Conservation (phyloP, 2,329 filamentous ascomycete species). For the Penicillium sp. region DNA sequence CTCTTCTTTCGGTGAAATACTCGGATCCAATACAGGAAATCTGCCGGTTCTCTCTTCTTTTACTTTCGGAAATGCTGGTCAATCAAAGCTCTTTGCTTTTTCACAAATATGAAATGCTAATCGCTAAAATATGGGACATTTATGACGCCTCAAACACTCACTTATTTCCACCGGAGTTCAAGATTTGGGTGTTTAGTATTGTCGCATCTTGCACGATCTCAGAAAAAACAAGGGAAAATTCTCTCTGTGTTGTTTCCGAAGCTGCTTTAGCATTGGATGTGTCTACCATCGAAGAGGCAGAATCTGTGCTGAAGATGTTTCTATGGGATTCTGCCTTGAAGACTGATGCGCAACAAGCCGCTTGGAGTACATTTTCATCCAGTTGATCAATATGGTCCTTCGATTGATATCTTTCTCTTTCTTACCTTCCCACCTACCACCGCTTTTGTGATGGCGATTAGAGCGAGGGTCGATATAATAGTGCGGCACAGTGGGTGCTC, state of each 20-base stretch:
- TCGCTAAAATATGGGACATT: background rate
- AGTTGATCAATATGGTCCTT: too few relatives aligned
- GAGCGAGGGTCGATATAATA: too few relatives aligned
- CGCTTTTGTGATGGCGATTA: too few relatives aligned
- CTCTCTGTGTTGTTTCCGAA: background rate
- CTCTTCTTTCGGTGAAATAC: background rate
- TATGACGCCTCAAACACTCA: background rate
- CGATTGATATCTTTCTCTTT: too few relatives aligned
- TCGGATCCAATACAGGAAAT: background rate
- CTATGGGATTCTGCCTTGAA: background rate
- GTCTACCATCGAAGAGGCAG: background rate
- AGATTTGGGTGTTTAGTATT: background rate
- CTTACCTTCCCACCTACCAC: too few relatives aligned
- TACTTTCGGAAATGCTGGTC: background rate
- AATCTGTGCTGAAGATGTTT: background rate
- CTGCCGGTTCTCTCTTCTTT: background rate
- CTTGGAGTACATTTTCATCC: too few relatives aligned
- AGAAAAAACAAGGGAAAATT: background rate
- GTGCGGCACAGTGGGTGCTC: too few relatives aligned
- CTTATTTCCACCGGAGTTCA: conserved; percentile 21
- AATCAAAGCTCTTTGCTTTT: background rate
- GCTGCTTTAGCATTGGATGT: background rate
- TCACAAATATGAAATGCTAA: background rate
- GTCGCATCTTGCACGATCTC: background rate
- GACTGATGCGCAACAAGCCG: background rate